Base-by-base conservation (phyloP, 139 green algal species). In the Haematococcus sp. region DNA sequence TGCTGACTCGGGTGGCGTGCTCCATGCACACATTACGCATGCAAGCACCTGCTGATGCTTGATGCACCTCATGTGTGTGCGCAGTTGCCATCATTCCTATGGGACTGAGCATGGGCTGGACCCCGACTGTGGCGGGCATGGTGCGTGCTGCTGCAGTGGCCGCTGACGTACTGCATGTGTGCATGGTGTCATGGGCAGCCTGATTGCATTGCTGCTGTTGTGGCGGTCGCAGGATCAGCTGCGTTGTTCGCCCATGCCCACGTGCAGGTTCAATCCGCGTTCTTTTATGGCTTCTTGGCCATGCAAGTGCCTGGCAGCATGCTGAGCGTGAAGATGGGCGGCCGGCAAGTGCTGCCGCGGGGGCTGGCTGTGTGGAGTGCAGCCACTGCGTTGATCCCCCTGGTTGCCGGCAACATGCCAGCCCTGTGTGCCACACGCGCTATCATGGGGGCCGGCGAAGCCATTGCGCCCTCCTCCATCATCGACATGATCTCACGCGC, bases 51-150 rank as follows among this genome's bases (percentile, higher is more conserved):
- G n/a, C n/a, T n/a, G n/a, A n/a, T n/a, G n/a, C n/a, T n/a, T n/a
- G n/a, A n/a, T n/a, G n/a, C n/a, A n/a, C n/a, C n/a, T n/a, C n/a
- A n/a, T n/a, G n/a, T n/a, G n/a, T n/a, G n/a, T n/a, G n/a, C n/a
- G n/a, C n/a, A 4, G 86, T 99, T 0, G 95, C 95, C 35, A 96
- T 99, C 75, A 96, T 99, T 44, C 93, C 96, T 4, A 99, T 99
- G 94, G 86, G 89, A 5, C 84, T 89, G 11, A 89, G 98, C 23
- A 34, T 96, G 79, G 92, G 91, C 28, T 99, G 96, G 95, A 86
- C 67, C 49, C 81, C 88, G 22, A 90, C 89, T 27, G 81, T 91
- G 1, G 81, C 86, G 22, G 94, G 95, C 52, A 77, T 98, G 40
- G 90, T 99, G 22, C n/a, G n/a, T n/a, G n/a, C n/a, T n/a, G n/a